A percentile compares a stretch with the other conserved stretches of the same genome.
Evolutionary conservation across 2,329 filamentous ascomycete genomes (phyloP).

Genomic region (Curvularia sp.): DNA sequence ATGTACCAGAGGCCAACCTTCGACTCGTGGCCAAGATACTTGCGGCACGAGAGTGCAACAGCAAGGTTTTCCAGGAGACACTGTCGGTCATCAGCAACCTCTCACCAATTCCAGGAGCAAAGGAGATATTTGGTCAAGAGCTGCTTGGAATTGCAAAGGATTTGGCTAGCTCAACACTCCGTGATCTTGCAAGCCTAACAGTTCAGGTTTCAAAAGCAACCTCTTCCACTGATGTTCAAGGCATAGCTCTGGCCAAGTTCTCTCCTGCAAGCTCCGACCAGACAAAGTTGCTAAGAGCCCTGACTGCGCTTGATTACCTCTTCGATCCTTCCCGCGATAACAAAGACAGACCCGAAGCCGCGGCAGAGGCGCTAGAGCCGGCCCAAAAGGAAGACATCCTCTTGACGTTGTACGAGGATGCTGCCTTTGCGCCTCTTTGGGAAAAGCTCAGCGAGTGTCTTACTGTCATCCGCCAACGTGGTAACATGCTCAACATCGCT

Average conservation of each 20-base stretch:
- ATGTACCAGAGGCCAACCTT: conserved; percentile 87
- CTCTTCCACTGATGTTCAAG: conserved; percentile 93
- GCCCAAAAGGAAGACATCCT: conserved; percentile 84
- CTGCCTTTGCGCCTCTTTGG: conserved; percentile 91
- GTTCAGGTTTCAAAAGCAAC: conserved; percentile 86
- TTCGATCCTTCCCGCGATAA: conserved; percentile 80
- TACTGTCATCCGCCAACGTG: conserved; percentile 84
- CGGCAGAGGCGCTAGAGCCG: conserved; percentile 60
- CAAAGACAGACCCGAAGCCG: conserved; percentile 54
- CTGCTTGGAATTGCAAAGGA: conserved; percentile 85
- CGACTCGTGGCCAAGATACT: conserved; percentile 96
- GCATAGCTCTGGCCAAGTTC: conserved; percentile 91
- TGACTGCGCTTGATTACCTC: conserved; percentile 93
- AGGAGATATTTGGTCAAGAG: conserved; percentile 90
- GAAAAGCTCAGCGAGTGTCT: conserved; percentile 88
- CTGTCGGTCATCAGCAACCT: conserved; percentile 98
- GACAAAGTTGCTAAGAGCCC: conserved; percentile 88
- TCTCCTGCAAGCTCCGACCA: conserved; percentile 96
- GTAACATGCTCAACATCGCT: conserved; percentile 96
- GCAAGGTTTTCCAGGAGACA: conserved; percentile 97
- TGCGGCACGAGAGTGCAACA: conserved; percentile 93
- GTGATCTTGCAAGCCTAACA: conserved; percentile 83
- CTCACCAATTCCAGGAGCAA: conserved; percentile 88
- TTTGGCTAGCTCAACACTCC: conserved; percentile 82
- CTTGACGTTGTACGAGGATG: conserved; percentile 85